Evolutionary conservation across 164 flowering plant species (phyloP), one percentile per base, ranked within the genome.

Genomic region (Vitis amurensis): DNA sequence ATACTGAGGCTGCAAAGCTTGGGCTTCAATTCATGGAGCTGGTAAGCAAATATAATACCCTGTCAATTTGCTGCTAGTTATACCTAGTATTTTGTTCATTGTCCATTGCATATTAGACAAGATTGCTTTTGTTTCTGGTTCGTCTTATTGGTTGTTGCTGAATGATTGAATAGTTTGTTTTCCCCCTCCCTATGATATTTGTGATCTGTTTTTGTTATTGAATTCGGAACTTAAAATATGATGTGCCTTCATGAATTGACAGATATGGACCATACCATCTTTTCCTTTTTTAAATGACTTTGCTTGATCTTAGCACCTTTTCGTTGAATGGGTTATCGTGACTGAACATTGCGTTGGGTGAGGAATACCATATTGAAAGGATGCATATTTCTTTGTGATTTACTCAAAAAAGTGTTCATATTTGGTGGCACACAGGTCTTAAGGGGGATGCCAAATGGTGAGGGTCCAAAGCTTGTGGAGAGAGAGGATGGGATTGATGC

Each of bases 11-110:
- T 79, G 98, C 97, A 64, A 86, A 87, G 74, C 75, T 95, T 19
- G 99, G 98, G 55, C 87, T 95, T 70, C 99, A 93, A 73, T 95
- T 95, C 86, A 75, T 93, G 69, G 99, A 95, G 84, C 82, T 95
- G 91, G 99, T 95, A 80, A 82, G 89, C 44, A 49, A 59, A 75
- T 68, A 23, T 9, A 6, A 15, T 50, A 23, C 29, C n/a, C 31
- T 66, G 57, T 30, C 44, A 9, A 66, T 62, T 50, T 50, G n/a
- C 48, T 23, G 31, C 3, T 57, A 13, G 44, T 47, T 13, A 19
- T 59, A 64, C 11, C 29, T 17, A 14, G 55, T 16, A 0, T 19
- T 16, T 49, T 27, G 10, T 11, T 59, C 37, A 27, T 27, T n/a
- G 13, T 8, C 44, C 44, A 59, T 27, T 23, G 44, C 44, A 3